phyloP scores from a whole-genome alignment of 768 basidiomycete genomes.

The Kockovaella imperatae region DNA sequence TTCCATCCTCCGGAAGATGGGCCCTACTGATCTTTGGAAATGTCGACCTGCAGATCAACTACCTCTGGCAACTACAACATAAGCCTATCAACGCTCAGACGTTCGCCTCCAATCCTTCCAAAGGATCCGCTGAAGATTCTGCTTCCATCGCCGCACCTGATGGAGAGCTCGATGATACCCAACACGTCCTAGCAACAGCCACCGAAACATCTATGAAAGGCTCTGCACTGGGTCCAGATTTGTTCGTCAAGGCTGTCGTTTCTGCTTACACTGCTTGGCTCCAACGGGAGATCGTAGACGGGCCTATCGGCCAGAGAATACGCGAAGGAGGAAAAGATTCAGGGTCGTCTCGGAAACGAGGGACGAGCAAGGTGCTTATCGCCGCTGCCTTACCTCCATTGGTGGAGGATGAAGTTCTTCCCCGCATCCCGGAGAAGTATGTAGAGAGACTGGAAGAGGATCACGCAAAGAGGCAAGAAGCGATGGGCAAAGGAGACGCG shows the following conservation, averaged over 20 bases:
- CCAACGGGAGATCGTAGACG: slow-evolving; percentile 19
- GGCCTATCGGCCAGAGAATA: slow-evolving; percentile 15
- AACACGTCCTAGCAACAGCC: slow-evolving; percentile 16
- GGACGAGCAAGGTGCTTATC: slow-evolving; percentile 2
- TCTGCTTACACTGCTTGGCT: slow-evolving; percentile 19
- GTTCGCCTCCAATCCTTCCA: slow-evolving; percentile 18
- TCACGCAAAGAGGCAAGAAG: slow-evolving; percentile 25
- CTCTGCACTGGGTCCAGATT: slow-evolving; percentile 20
- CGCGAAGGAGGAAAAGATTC: background rate
- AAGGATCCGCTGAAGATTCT: background rate
- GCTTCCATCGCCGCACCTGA: background rate
- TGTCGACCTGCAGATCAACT: slow-evolving; percentile 42
- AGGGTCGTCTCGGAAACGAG: background rate
- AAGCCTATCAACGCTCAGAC: too few species aligned
- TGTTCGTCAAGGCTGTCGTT: slow-evolving; percentile 15
- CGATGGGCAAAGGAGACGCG: slow-evolving; percentile 3
- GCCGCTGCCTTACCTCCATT: slow-evolving; percentile 5
- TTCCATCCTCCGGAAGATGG: slow-evolving; percentile 24
- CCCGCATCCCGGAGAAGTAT: slow-evolving; percentile 36
- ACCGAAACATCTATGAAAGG: slow-evolving; percentile 19
- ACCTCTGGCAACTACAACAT: slow-evolving; percentile 33
- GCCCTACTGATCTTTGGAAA: slow-evolving; percentile 36
- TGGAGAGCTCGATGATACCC: background rate
- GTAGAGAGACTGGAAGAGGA: slow-evolving; percentile 34
- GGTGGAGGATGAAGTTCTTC: slow-evolving; percentile 6